phyloP scores from a whole-genome alignment of 208 protist genomes.

The Acanthamoeba castellanii region DNA sequence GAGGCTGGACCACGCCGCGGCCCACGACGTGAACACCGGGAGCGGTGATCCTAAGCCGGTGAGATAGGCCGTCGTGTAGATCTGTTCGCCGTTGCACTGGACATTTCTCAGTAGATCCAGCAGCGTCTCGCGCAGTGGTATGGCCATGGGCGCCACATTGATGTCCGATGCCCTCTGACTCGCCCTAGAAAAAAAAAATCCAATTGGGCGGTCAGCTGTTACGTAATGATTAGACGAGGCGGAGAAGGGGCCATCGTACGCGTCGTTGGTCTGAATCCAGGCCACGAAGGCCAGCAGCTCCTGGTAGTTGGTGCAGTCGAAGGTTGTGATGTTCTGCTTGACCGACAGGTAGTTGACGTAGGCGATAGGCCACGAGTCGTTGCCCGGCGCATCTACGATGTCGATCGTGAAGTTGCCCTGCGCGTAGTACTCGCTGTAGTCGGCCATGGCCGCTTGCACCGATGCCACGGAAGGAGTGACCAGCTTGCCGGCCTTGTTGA shows the following conservation, averaged over 20 bases:
- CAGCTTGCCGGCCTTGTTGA: constrained; percentile 22
- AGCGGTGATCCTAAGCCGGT: neutral
- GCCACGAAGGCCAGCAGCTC: constrained; percentile 11
- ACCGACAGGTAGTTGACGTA: constrained; percentile 20
- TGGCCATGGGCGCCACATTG: neutral
- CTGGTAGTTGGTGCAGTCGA: neutral
- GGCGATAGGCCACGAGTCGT: constrained; percentile 1
- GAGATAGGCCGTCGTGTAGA: neutral
- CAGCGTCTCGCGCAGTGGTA: neutral
- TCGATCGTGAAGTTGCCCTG: constrained; percentile 30
- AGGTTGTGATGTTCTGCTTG: neutral
- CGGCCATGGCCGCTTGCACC: constrained; percentile 19
- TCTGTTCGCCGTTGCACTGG: neutral
- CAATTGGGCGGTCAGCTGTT: neutral
- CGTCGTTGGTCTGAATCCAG: constrained; percentile 31
- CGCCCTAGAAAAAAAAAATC: neutral
- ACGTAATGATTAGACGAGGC: no score
- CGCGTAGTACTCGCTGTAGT: neutral
- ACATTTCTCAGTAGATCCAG: neutral
- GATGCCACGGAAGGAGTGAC: neutral
- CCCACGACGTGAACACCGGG: neutral
- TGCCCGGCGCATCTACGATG: constrained; percentile 16
- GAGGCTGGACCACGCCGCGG: neutral
- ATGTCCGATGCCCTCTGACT: neutral
- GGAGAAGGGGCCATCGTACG: neutral